phyloP scores from a whole-genome alignment of 352 stramenopile species.

The Phytophthora ohioensis region DNA sequence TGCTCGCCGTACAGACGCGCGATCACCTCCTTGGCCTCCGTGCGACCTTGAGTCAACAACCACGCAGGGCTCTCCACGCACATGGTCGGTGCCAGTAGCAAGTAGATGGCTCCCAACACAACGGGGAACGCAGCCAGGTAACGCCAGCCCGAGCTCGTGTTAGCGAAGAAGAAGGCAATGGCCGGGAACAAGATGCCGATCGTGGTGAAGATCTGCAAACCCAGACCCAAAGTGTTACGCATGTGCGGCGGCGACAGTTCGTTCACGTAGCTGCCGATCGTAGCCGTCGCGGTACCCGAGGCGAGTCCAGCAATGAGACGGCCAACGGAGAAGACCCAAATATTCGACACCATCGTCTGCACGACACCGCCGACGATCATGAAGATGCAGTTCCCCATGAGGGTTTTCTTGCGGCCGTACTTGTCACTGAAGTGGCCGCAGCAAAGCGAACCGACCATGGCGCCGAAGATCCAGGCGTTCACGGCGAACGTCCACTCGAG shows the following conservation, averaged over 20 bases:
- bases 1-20: background rate
- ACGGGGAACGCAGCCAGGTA: constrained; percentile 1
- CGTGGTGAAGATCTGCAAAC: constrained; percentile 1
- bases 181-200: constrained; percentile 1
- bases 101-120: background rate
- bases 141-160: background rate
- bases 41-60: background rate
- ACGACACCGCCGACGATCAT: background rate
- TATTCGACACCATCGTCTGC: background rate
- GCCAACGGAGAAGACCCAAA: background rate
- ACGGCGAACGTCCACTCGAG: constrained; percentile 3
- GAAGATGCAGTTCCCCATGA: constrained; percentile 4
- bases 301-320: background rate
- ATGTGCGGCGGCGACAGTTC: background rate
- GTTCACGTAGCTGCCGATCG: constrained; percentile 1
- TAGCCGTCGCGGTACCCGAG: background rate
- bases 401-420: constrained; percentile 1
- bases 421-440: constrained; percentile 1
- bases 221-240: constrained; percentile 1
- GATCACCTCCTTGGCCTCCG: background rate
- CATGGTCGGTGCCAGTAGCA: background rate
- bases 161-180: constrained; percentile 2
- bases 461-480: constrained; percentile 1
- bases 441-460: constrained; percentile 1
- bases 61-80: background rate